Base-by-base conservation (phyloP, 306 rosid species). In the Trifolium subterraneum region DNA sequence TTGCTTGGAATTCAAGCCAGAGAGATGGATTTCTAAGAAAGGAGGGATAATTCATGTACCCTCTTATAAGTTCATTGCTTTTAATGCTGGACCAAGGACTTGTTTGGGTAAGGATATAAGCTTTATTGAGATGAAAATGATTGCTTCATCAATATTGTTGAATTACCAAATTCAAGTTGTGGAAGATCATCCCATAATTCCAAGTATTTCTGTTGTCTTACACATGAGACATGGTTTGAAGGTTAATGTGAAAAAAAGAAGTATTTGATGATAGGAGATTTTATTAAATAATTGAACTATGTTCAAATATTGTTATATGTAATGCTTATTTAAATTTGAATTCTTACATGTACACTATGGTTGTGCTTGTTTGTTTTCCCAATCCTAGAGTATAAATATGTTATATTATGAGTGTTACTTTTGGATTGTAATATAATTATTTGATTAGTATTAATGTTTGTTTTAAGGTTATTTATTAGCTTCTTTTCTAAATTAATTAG, bases 51-150 rank as follows among this genome's bases (percentile, higher is more conserved):
- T 42, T 9, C 8, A 72, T 13, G 11, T 60, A 6, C 77, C 77
- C n/a, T 72, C 77, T 59, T 59, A 72, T 68, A 72, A 72, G 67
- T 72, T 72, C 59, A 59, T 72, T 39, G 12, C 77, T 59, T 72
- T 72, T 10, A 59, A 72, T 42, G 68, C 69, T 39, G 68, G 77
- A 4, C 77, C 77, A 1, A 59, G 77, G 15, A 59, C 5, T 6
- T 72, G 69, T 72, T 25, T 72, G 59, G 69, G 77, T 15, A 72
- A 72, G 48, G 62, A 61, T 18, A 31, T 62, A 3, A 31, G 48
- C 22, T 3, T 73, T 4, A 8, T 45, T 45, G 10, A 73, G 19
- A 12, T 73, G 62, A 73, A 73, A 59, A 73, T 61, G 20, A 16
- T 18, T 18, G 70, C 62, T 19, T 29, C n/a, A 45, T 60, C 78